Percentiles rank a stretch among this genome's conserved stretches.
phyloP scores from a whole-genome alignment of 108 stramenopile genomes.

The Mayamaea pseudoterrestris region DNA sequence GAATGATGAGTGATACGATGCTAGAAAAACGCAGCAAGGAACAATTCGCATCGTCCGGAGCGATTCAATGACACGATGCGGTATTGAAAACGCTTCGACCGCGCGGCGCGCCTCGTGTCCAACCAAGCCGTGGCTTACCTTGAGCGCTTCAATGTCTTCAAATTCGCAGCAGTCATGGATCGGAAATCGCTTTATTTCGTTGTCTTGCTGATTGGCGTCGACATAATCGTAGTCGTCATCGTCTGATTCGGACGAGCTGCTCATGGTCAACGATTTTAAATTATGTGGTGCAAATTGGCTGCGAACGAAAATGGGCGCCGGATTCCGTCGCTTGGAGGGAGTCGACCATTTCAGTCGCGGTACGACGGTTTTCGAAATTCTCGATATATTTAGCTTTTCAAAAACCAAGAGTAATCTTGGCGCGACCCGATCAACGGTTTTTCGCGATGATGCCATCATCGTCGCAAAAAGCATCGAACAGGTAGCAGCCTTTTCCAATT shows the following conservation, averaged over 20 bases:
- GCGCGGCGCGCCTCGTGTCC: neutral
- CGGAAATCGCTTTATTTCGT: conserved; percentile 59
- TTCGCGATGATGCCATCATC: conserved; percentile 2
- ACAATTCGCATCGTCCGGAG: neutral
- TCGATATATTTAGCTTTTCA: too few species aligned
- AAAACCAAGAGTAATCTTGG: too few species aligned
- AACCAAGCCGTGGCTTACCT: conserved; percentile 26
- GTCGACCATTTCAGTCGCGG: too few species aligned
- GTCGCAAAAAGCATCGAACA: neutral
- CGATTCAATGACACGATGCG: neutral
- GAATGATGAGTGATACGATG: neutral
- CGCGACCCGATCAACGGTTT: too few species aligned
- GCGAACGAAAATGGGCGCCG: too few species aligned
- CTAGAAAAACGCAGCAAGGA: neutral
- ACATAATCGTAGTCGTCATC: conserved; percentile 49
- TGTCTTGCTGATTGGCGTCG: conserved; percentile 15
- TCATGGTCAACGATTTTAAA: conserved; percentile 51
- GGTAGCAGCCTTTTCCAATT: neutral
- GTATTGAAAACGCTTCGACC: conserved; percentile 1
- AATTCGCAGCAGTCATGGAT: conserved; percentile 80
- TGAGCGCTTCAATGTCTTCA: conserved; percentile 54
- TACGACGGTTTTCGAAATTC: too few species aligned
- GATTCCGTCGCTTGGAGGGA: too few species aligned
- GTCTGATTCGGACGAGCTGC: conserved; percentile 24
- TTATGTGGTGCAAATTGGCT: too few species aligned